Base-by-base conservation (phyloP, 169 alveolate genomes). In the Eimeria acervulina region DNA sequence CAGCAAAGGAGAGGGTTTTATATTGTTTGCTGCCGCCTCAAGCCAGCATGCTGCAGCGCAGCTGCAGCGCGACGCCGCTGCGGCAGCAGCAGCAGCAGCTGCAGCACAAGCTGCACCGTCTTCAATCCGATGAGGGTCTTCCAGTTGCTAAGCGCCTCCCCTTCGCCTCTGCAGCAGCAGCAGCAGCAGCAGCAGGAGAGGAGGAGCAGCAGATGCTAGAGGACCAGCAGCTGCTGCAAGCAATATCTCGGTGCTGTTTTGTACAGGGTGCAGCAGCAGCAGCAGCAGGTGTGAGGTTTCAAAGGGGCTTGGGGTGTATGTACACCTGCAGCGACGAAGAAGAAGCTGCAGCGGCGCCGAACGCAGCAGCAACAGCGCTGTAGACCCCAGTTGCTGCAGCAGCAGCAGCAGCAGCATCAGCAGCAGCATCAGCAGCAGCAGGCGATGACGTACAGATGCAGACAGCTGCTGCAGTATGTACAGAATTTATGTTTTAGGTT, bases 171-270 rank as follows among this genome's bases (percentile, higher is more conserved):
- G 87, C 87, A 38, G 87, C 87, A 76, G 87, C 51, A 76, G 87
- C 87, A 38, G 63, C 55, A 76, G 87, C 87, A 42, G 51, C 87
- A 36, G 87, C 51, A 44, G 59, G 33, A 44, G 87, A 76, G 61
- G 87, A 42, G 87, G 61, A 76, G 59, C 87, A 76, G 5, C 80
- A 40, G 19, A 8, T 33, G 47, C 26, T 68, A 13, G 87, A 76
- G 0, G 87, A 76, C 19, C 21, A 23, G 42, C 42, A 3, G 10
- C 80, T 68, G 80, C 28, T 40, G 80, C n/a, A 12, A 23, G 87
- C 87, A 17, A 42, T 42, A 17, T 10, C 38, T 40, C 59, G 52
- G 21, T 76, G 87, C 87, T 76, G 87, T 61, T 76, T 76, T 44
- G 59, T 31, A 15, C 19, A 76, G 8, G 17, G 61, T 12, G 80